A percentile compares a stretch with the other conserved stretches of the same genome.
Conservation (phyloP, 2,329 filamentous ascomycete species). For the Alternaria tenuissima region DNA sequence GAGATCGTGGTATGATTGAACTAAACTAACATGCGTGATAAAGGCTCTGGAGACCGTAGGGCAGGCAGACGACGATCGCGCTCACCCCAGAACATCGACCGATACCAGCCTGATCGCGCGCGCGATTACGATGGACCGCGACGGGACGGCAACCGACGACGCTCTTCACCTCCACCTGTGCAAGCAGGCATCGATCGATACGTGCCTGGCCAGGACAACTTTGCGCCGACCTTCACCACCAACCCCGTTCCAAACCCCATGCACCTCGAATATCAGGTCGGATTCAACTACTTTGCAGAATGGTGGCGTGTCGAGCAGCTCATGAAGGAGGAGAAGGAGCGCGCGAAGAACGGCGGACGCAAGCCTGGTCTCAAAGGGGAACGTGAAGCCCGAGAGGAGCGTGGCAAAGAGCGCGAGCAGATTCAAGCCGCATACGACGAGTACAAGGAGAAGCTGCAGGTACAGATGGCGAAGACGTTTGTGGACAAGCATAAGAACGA, state of each 20-base stretch:
- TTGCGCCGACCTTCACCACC: slow-evolving; percentile 59
- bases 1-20: background rate
- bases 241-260: slow-evolving; percentile 78
- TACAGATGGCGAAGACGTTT: slow-evolving; percentile 84
- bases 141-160: slow-evolving; percentile 69
- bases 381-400: slow-evolving; percentile 74
- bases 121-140: slow-evolving; percentile 72
- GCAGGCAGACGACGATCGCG: slow-evolving; percentile 66
- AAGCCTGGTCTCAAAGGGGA: slow-evolving; percentile 70
- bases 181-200: slow-evolving; percentile 83
- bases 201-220: slow-evolving; percentile 74
- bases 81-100: slow-evolving; percentile 74
- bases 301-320: slow-evolving; percentile 86
- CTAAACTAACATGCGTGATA: slow-evolving; percentile 9
- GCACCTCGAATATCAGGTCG: slow-evolving; percentile 78
- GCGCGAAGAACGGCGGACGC: slow-evolving; percentile 72
- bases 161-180: slow-evolving; percentile 65
- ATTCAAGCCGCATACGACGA: slow-evolving; percentile 75
- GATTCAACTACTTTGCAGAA: slow-evolving; percentile 85
- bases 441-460: slow-evolving; percentile 71
- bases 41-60: slow-evolving; percentile 42
- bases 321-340: slow-evolving; percentile 83
- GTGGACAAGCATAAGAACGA: slow-evolving; percentile 92
- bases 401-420: slow-evolving; percentile 78
- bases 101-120: slow-evolving; percentile 76